phyloP scores from a whole-genome alignment of 805 yeast genomes.

The Candida sphagnicola region DNA sequence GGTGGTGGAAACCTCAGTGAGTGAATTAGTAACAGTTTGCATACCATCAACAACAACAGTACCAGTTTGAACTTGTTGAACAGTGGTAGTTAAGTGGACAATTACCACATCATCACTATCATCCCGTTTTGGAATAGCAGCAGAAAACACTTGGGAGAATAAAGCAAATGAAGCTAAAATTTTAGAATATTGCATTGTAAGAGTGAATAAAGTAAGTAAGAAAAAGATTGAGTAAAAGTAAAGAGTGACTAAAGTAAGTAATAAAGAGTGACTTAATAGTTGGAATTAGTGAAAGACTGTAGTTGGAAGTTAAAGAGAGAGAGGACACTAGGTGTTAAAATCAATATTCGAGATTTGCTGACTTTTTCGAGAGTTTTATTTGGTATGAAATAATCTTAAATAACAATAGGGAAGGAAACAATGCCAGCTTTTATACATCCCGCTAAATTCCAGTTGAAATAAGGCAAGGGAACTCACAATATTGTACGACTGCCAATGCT shows the following conservation, averaged over 20 bases:
- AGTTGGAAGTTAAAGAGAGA: slow-evolving; percentile 4
- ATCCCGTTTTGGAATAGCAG: slow-evolving; percentile 17
- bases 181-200: slow-evolving; percentile 25
- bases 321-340: slow-evolving; percentile 7
- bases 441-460: too few relatives aligned
- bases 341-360: not conserved
- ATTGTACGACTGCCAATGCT: too few relatives aligned
- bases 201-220: slow-evolving; percentile 15
- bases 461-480: too few relatives aligned
- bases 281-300: not conserved
- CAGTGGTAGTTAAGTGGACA: slow-evolving; percentile 32
- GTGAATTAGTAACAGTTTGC: slow-evolving; percentile 25
- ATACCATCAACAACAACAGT: slow-evolving; percentile 28
- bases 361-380: too few relatives aligned
- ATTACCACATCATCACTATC: slow-evolving; percentile 24
- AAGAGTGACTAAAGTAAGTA: slow-evolving; percentile 16
- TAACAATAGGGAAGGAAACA: too few relatives aligned
- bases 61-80: slow-evolving; percentile 31
- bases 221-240: slow-evolving; percentile 10
- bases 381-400: too few relatives aligned
- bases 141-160: slow-evolving; percentile 15
- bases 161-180: slow-evolving; percentile 18
- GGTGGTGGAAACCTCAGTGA: slow-evolving; percentile 27
- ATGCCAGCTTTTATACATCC: too few relatives aligned
- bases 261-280: slow-evolving; percentile 5